phyloP scores from a whole-genome alignment of 1,284 basidiomycete species.

The Cronartium quercuum region DNA sequence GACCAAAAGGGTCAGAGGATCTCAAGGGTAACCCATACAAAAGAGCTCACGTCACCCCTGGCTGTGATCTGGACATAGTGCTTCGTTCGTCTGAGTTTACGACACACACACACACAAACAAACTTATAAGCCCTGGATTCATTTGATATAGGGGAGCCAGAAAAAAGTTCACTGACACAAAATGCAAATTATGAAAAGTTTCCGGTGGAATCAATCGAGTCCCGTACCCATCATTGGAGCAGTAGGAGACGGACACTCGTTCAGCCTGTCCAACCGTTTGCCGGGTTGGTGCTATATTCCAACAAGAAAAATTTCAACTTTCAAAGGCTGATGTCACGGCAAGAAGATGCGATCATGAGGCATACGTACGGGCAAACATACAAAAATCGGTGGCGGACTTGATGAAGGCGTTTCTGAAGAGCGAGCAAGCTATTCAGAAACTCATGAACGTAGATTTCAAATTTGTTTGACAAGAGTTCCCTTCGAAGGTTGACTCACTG shows the following conservation, averaged over 20 bases:
- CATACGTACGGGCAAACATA: constrained; percentile 28
- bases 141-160: no score
- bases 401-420: constrained; percentile 19
- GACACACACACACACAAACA: neutral
- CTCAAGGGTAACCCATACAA: neutral
- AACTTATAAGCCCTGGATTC: no score
- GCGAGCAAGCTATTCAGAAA: neutral
- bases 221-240: constrained; percentile 47
- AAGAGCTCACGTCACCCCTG: constrained; percentile 12
- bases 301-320: neutral
- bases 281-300: constrained; percentile 22
- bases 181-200: constrained; percentile 46
- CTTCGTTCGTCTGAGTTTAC: constrained; percentile 11
- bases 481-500: constrained; percentile 11
- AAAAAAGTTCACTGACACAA: constrained; percentile 4
- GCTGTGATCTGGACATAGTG: constrained; percentile 37
- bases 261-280: constrained; percentile 44
- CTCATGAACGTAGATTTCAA: neutral
- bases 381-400: constrained; percentile 33
- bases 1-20: neutral
- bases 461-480: neutral
- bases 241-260: constrained; percentile 46
- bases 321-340: neutral
- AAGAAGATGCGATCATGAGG: neutral
- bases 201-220: constrained; percentile 47